Percentiles rank a stretch among this genome's conserved stretches.
phyloP scores from a whole-genome alignment of 495 filamentous ascomycete species.

The Amorphotheca resinae region DNA sequence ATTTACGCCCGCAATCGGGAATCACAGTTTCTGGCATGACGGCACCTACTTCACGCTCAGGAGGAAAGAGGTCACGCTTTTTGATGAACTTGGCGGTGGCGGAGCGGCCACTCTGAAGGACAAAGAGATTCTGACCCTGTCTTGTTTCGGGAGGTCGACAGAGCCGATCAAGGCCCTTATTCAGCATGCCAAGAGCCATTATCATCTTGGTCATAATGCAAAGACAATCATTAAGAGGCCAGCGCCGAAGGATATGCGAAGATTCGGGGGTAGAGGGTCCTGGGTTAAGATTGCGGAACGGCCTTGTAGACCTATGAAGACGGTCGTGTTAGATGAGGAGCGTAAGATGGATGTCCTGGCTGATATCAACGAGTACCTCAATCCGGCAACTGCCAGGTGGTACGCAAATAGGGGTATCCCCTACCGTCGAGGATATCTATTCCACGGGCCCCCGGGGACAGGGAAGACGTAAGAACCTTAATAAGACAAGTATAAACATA shows the following conservation, averaged over 20 bases:
- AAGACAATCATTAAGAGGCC: conserved; percentile 41
- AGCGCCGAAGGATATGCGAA: conserved; percentile 17
- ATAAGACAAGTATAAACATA: too few relatives aligned
- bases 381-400: conserved; percentile 47
- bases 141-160: conserved; percentile 36
- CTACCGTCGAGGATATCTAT: conserved; percentile 77
- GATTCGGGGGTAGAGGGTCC: conserved; percentile 17
- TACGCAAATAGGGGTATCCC: conserved; percentile 71
- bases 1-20: conserved; percentile 37
- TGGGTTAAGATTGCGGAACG: conserved; percentile 58
- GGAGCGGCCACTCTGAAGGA: conserved; percentile 22
- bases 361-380: conserved; percentile 84
- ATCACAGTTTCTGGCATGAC: conserved; percentile 28
- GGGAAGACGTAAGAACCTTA: too few relatives aligned
- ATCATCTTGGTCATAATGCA: conserved; percentile 31
- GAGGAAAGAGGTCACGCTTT: conserved; percentile 22
- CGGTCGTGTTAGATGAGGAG: conserved; percentile 65
- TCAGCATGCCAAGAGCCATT: conserved; percentile 39
- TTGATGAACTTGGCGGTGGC: conserved; percentile 12
- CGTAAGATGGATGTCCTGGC: conserved; percentile 60
- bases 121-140: conserved; percentile 31
- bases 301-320: conserved; percentile 66
- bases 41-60: conserved; percentile 28
- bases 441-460: conserved; percentile 62
- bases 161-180: conserved; percentile 52